Evolutionary conservation across 805 yeast genomes (phyloP), one percentile per base, ranked within the genome.

Genomic region (Hanseniaspora lindneri): DNA sequence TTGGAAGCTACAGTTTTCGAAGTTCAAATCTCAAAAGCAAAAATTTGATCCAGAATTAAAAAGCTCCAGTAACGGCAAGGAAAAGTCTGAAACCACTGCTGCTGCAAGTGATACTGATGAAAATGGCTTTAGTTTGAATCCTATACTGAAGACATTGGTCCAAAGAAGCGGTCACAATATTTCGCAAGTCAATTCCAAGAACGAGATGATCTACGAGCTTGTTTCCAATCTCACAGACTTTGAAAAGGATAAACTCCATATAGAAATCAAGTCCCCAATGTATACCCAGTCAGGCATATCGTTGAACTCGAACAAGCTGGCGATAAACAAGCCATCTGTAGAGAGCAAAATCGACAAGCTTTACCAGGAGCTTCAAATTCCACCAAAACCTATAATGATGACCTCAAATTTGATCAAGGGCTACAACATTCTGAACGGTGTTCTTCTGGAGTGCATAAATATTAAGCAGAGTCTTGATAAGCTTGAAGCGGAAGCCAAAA

Each of bases 311-410:
- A 67, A 82, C 3, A 83, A 83, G 59, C 75, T 86, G 46, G 74
- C 88, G 1, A 76, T 83, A 1, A 77, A 80, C 58, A 87, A 87
- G 56, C 89, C 95, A 2, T 78, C 82, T 34, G 68, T 79, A 7
- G 87, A 81, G 55, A 69, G 74, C 23, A 79, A 77, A 58, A 75
- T 81, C 8, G 62, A 66, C 25, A 73, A 75, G 16, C 71, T 79
- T 10, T 64, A 89, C 52, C 82, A 80, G 50, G 98, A 92, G 58
- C 64, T 92, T 52, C 87, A 80, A 3, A 65, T 92, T 9, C 81
- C 96, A 0, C 66, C 78, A 4, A 80, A 81, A 54, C 97, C 97
- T 0, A 79, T 80, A 1, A 80, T 92, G 80, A 89, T 95, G 4
- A 83, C 97, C 0, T 76, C 80, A 30, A 77, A 72, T 46, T 86